phyloP scores from a whole-genome alignment of 2,329 filamentous ascomycete genomes.

The Pseudogymnoascus sp. region DNA sequence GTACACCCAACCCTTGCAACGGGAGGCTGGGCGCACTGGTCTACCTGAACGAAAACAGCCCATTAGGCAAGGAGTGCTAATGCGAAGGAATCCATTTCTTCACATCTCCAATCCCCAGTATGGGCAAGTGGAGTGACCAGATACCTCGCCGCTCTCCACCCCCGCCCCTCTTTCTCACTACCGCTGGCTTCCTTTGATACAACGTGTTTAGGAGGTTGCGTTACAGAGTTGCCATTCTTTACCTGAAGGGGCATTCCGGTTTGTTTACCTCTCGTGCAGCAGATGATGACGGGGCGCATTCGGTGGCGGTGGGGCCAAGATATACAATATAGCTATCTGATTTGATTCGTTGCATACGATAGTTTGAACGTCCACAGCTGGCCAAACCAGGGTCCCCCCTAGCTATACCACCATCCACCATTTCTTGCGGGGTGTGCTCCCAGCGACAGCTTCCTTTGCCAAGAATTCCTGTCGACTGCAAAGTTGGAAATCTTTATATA shows the following conservation, averaged over 20 bases:
- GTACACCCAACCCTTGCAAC: background rate
- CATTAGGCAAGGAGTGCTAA: background rate
- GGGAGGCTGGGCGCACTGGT: background rate
- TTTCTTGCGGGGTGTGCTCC: background rate
- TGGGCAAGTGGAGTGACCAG: background rate
- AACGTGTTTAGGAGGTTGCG: background rate
- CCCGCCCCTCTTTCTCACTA: background rate
- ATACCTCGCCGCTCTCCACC: background rate
- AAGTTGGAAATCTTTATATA: slow-evolving; percentile 4
- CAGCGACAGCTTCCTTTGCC: background rate
- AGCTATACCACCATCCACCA: background rate
- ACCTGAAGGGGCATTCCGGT: background rate
- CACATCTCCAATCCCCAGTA: background rate
- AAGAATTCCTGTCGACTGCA: background rate
- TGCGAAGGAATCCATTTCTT: background rate
- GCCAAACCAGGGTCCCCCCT: background rate
- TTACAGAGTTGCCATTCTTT: background rate
- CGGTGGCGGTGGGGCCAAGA: background rate
- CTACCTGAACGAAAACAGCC: background rate
- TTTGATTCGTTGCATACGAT: background rate
- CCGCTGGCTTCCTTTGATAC: background rate
- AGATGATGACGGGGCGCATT: slow-evolving; percentile 1
- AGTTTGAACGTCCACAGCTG: background rate
- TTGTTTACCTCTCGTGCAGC: background rate
- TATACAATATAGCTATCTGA: background rate